phyloP scores from a whole-genome alignment of 345 rosid genomes.

The Brassica incana region DNA sequence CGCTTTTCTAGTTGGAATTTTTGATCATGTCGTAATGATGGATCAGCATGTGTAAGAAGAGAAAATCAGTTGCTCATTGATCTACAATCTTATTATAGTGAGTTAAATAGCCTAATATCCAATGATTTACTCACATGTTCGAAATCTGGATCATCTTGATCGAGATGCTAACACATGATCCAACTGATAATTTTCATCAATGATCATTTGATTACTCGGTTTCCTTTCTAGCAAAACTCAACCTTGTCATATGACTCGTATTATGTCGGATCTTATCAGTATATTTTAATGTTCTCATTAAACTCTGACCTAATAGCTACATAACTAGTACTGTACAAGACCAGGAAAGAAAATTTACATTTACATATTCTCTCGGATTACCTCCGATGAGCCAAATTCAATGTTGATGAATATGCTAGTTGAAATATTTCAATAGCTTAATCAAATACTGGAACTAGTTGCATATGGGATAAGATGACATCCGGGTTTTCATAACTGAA shows the following conservation, averaged over 20 bases:
- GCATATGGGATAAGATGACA: background rate
- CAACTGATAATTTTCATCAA: background rate
- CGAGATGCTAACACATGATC: slow-evolving; percentile 18
- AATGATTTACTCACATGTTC: slow-evolving; percentile 28
- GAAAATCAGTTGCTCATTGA: background rate
- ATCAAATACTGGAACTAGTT: background rate
- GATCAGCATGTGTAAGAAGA: slow-evolving; percentile 29
- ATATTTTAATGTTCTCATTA: slow-evolving; percentile 2
- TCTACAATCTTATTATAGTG: background rate
- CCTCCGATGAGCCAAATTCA: background rate
- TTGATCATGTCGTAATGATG: slow-evolving; percentile 32
- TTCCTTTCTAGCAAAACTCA: slow-evolving; percentile 3
- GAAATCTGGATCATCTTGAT: slow-evolving; percentile 6
- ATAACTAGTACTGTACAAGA: background rate
- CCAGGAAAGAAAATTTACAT: background rate
- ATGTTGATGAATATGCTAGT: background rate
- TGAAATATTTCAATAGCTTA: background rate
- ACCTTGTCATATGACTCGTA: background rate
- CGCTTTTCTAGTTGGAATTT: background rate
- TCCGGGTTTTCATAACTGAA: background rate
- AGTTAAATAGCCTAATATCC: background rate
- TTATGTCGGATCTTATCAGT: background rate
- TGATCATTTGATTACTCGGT: background rate
- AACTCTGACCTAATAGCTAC: background rate
- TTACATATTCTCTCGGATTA: too few relatives aligned